Evolutionary conservation across 139 green algal species (phyloP).

Genomic region (Picochlorum sp.): DNA sequence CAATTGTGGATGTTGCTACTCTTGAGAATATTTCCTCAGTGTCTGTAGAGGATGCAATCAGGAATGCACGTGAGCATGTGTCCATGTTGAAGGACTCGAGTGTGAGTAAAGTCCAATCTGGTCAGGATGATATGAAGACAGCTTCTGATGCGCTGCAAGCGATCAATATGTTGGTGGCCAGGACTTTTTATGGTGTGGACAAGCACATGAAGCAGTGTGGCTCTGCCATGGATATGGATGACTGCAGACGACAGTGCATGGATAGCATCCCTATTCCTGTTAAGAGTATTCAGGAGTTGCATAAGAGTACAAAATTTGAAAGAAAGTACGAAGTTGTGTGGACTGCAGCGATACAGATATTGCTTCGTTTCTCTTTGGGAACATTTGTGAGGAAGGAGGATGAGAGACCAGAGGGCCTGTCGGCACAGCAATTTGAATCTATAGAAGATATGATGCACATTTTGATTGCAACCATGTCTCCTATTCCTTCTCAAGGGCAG

Average conservation of each 20-base stretch:
- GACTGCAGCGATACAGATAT: neutral
- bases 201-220: neutral
- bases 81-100: neutral
- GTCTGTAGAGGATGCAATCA: neutral
- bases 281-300: neutral
- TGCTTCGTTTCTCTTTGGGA: neutral
- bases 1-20: neutral
- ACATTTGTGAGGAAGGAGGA: neutral
- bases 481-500: slow-evolving; percentile 9
- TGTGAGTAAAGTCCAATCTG: neutral
- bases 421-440: neutral
- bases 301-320: neutral
- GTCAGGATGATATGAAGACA: neutral
- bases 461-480: slow-evolving; percentile 9
- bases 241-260: neutral
- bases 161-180: neutral
- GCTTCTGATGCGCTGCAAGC: neutral
- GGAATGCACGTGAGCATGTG: neutral
- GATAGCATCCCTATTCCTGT: neutral
- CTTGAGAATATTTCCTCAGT: neutral
- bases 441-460: neutral
- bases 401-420: neutral
- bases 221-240: neutral
- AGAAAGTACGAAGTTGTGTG: neutral
- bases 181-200: neutral